Evolutionary conservation across 116 monocot species (phyloP).

Genomic region (Dioscorea cayenensis): DNA sequence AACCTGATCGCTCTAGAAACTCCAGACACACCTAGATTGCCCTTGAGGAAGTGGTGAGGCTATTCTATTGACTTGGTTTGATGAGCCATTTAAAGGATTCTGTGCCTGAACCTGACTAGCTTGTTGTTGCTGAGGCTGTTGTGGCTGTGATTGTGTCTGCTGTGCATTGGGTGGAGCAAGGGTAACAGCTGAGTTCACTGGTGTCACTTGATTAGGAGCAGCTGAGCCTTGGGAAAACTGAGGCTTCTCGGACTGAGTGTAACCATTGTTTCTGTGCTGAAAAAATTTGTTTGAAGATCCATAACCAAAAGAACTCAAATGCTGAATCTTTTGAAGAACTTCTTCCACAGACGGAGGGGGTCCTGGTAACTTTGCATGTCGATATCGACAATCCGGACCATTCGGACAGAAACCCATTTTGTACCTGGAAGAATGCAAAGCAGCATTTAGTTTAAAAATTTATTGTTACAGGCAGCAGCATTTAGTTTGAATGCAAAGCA

Average conservation of each 20-base stretch:
- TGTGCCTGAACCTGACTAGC: slow-evolving; percentile 41
- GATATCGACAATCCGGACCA: slow-evolving; percentile 90
- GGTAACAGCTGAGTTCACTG: slow-evolving; percentile 24
- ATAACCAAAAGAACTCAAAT: slow-evolving; percentile 68
- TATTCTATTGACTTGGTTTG: slow-evolving; percentile 50
- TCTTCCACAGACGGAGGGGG: slow-evolving; percentile 95
- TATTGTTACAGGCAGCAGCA: too few relatives aligned
- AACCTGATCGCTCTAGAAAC: slow-evolving; percentile 47
- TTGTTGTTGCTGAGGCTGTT: slow-evolving; percentile 28
- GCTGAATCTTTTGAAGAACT: slow-evolving; percentile 92
- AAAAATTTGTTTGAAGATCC: slow-evolving; percentile 66
- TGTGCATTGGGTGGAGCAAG: slow-evolving; percentile 24
- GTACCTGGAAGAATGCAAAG: slow-evolving; percentile 50
- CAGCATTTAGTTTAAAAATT: neutral
- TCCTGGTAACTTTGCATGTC: slow-evolving; percentile 89
- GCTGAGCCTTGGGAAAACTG: slow-evolving; percentile 32
- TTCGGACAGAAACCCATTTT: slow-evolving; percentile 97
- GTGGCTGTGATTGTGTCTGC: slow-evolving; percentile 39
- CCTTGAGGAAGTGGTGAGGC: slow-evolving; percentile 93
- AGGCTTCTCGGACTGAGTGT: slow-evolving; percentile 49
- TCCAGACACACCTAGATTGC: slow-evolving; percentile 98
- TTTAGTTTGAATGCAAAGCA: slow-evolving; percentile 2
- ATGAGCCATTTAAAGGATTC: slow-evolving; percentile 47
- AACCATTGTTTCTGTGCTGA: slow-evolving; percentile 53
- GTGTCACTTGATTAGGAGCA: slow-evolving; percentile 25